Evolutionary conservation across 106 monocot genomes (phyloP).

Genomic region (Acanthochlamys bracteata): DNA sequence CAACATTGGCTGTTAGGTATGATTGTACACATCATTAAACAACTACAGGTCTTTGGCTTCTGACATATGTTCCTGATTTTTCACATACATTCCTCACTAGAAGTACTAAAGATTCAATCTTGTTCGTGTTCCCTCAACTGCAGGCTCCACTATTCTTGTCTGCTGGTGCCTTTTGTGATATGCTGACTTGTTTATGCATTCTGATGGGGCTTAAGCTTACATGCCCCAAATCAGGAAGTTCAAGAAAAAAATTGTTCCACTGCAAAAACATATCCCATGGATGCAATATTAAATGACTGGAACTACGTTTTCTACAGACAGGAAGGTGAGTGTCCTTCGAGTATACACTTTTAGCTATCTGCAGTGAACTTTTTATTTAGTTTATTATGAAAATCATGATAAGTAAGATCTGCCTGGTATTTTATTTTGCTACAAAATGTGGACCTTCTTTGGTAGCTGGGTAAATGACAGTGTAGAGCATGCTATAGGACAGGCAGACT

Average conservation of each 20-base stretch:
- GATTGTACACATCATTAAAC: background rate
- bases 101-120: no score
- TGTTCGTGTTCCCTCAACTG: background rate
- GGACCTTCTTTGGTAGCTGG: slow-evolving; percentile 43
- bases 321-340: slow-evolving; percentile 87
- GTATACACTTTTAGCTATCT: slow-evolving; percentile 85
- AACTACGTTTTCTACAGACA: slow-evolving; percentile 60
- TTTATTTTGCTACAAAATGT: background rate
- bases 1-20: slow-evolving; percentile 92
- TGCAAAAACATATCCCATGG: slow-evolving; percentile 83
- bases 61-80: background rate
- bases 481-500: slow-evolving; percentile 57
- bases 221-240: slow-evolving; percentile 88
- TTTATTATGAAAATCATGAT: background rate
- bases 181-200: slow-evolving; percentile 2
- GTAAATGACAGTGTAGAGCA: slow-evolving; percentile 69
- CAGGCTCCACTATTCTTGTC: background rate
- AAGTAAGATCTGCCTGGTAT: background rate
- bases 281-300: slow-evolving; percentile 77
- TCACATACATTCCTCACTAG: background rate
- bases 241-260: slow-evolving; percentile 81
- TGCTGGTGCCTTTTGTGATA: background rate
- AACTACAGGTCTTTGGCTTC: no score
- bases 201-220: slow-evolving; percentile 40
- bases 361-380: background rate